Evolutionary conservation across 306 rosid genomes (phyloP), one percentile per base, ranked within the genome.

Genomic region (Phaseolus lunatus): DNA sequence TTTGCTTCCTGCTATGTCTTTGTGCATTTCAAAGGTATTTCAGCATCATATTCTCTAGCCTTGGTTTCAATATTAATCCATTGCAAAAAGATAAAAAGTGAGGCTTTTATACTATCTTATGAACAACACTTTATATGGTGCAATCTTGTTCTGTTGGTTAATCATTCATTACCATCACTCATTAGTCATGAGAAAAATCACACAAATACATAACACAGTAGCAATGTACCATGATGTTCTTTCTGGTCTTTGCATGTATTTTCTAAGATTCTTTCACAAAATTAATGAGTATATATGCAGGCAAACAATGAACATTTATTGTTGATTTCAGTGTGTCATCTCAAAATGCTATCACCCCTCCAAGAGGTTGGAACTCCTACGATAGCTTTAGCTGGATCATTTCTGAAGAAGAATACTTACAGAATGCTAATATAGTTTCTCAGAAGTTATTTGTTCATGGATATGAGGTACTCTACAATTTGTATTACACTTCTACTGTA

Each of bases 321-420:
- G 3, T 65, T 44, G 50, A 13, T 66, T 41, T 33, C 81, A 90
- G 97, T 69, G 90, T 85, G 35, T 74, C 26, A 7, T 71, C 90
- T 14, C 49, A 84, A 76, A 56, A 24, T 56, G 92, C 87, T 1
- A 62, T 56, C 27, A 20, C 59, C 47, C 97, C 97, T 16, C 96
- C 96, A 64, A 89, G 92, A 80, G 97, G 96, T 77, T 92, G 97
- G 97, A 90, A 92, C 79, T 92, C 97, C 9, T 92, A 89, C 23
- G 90, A 92, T 81, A 75, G 90, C 11, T 92, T 87, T 75, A 76
- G 81, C 77, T 92, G 96, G 97, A 85, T 85, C 19, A 67, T 90
- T 72, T 83, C 92, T 1, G 90, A 92, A 70, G 33, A 85, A 78
- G 91, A 92, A 54, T 88, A 73, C 84, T 78, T 88, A 61, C 71